These are phyloP conservation scores for Globisporangium ultimum DNA, from an alignment of 352 stramenopile genomes.

Conservation along the genomic window DNA sequence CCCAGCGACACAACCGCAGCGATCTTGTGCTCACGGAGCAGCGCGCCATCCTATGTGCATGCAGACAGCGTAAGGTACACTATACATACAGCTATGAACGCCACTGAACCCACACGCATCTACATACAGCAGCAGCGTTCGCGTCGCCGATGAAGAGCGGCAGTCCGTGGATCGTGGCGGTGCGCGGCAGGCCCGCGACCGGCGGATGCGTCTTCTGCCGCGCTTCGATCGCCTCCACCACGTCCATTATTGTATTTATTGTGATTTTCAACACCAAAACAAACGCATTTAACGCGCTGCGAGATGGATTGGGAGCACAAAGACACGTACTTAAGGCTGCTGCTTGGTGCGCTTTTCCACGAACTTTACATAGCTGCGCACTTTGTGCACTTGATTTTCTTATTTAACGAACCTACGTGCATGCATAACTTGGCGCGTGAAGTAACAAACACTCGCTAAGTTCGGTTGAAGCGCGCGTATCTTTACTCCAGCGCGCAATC, in stretches of 20 bases:
- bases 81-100: too few relatives aligned
- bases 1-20: conserved; percentile 53
- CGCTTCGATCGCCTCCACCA: conserved; percentile 31
- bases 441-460: neutral
- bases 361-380: too few relatives aligned
- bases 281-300: too few relatives aligned
- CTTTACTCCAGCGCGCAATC: neutral
- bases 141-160: conserved; percentile 61
- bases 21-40: conserved; percentile 43
- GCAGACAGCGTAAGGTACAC: too few relatives aligned
- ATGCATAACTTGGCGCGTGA: neutral
- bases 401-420: too few relatives aligned
- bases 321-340: too few relatives aligned
- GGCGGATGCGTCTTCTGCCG: conserved; percentile 47
- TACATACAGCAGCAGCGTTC: conserved; percentile 35
- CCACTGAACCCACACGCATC: neutral
- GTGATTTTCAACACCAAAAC: too few relatives aligned
- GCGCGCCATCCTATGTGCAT: conserved; percentile 5
- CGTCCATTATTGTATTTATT: too few relatives aligned
- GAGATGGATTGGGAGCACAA: too few relatives aligned
- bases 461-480: neutral
- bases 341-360: too few relatives aligned
- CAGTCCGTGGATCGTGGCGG: conserved; percentile 40
- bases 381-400: too few relatives aligned
- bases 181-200: conserved; percentile 36